Evolutionary conservation across 1,284 basidiomycete species (phyloP).

Genomic region (Earliella scabrosa): DNA sequence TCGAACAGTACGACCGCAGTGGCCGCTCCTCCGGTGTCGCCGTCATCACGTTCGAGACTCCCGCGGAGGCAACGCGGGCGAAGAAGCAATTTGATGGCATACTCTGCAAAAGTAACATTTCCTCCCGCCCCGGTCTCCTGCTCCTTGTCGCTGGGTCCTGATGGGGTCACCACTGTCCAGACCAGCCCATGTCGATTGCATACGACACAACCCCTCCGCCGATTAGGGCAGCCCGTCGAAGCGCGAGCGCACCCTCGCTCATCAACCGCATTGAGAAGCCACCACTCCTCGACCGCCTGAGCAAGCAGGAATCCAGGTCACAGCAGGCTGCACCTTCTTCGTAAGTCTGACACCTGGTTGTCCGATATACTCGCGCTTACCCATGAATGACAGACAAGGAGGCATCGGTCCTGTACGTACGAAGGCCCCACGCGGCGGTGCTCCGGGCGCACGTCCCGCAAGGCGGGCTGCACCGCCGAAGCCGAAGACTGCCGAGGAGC

Average conservation of each 20-base stretch:
- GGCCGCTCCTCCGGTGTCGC: constrained; percentile 91
- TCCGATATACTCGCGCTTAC: neutral
- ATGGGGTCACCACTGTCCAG: constrained; percentile 41
- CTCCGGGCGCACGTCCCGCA: constrained; percentile 32
- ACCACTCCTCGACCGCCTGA: constrained; percentile 61
- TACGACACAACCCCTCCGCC: constrained; percentile 57
- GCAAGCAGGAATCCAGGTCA: constrained; percentile 45
- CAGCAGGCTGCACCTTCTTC: constrained; percentile 26
- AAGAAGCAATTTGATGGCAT: constrained; percentile 90
- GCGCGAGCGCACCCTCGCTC: constrained; percentile 56
- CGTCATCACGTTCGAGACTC: constrained; percentile 80
- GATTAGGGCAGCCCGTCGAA: constrained; percentile 42
- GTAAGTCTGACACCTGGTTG: constrained; percentile 28
- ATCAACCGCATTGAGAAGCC: constrained; percentile 69
- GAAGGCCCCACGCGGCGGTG: constrained; percentile 9
- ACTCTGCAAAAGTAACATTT: constrained; percentile 79
- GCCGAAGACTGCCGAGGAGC: constrained; percentile 77
- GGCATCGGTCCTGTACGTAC: constrained; percentile 39
- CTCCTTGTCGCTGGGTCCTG: neutral
- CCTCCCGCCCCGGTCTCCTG: constrained; percentile 6
- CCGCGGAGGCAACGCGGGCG: constrained; percentile 81
- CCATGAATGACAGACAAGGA: constrained; percentile 20
- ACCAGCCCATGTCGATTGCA: constrained; percentile 81
- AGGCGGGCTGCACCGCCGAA: constrained; percentile 47
- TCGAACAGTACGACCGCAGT: constrained; percentile 88